Conservation (phyloP, 306 rosid genomes). For the Quercus dentata region DNA sequence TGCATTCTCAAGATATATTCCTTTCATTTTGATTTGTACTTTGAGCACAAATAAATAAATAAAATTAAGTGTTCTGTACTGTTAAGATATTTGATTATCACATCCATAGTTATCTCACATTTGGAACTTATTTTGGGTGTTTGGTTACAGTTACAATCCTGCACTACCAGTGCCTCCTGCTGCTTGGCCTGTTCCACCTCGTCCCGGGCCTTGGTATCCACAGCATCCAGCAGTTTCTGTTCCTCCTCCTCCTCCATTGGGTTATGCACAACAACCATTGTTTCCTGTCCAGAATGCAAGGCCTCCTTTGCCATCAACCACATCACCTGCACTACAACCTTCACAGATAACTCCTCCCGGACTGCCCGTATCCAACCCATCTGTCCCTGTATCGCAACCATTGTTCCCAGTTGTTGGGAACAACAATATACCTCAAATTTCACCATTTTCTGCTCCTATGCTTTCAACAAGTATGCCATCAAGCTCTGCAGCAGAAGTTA, state of each 20-base stretch:
- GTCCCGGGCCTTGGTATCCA: conserved; percentile 86
- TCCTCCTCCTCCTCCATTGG: conserved; percentile 68
- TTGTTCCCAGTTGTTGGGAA: conserved; percentile 89
- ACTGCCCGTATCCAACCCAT: conserved; percentile 57
- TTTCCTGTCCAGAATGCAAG: conserved; percentile 91
- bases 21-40: background rate
- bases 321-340: conserved; percentile 50
- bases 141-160: conserved; percentile 60
- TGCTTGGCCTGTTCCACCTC: conserved; percentile 76
- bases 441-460: conserved; percentile 58
- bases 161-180: conserved; percentile 57
- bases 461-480: conserved; percentile 53
- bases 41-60: background rate
- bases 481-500: conserved; percentile 34
- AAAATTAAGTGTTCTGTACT: background rate
- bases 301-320: conserved; percentile 61
- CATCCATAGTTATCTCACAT: background rate
- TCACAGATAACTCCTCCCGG: conserved; percentile 80
- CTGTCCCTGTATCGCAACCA: conserved; percentile 87
- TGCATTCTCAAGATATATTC: background rate
- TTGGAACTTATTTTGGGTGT: background rate
- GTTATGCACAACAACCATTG: conserved; percentile 78
- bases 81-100: background rate
- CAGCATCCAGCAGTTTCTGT: conserved; percentile 68
- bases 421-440: conserved; percentile 55